Percentiles rank a stretch among this genome's conserved stretches.
Conservation (phyloP, 1,284 basidiomycete genomes). For the Ganoderma multipileum region DNA sequence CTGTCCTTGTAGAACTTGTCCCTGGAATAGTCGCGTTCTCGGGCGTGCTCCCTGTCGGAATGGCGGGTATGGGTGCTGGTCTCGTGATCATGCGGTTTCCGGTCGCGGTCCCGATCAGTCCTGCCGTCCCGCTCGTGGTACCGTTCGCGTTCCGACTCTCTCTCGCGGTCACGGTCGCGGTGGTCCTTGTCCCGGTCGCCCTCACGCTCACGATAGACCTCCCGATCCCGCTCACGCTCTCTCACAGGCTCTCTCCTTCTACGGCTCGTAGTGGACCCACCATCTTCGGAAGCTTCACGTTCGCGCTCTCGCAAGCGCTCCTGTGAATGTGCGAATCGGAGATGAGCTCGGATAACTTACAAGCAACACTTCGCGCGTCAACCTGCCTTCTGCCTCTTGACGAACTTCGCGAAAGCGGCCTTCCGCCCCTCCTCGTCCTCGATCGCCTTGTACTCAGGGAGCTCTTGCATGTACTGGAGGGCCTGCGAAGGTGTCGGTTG, state of each 20-base stretch:
- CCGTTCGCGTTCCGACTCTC: slow-evolving; percentile 50
- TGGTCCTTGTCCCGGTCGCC: slow-evolving; percentile 48
- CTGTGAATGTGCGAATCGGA: slow-evolving; percentile 42
- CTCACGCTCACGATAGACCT: slow-evolving; percentile 50
- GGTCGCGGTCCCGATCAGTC: slow-evolving; percentile 34
- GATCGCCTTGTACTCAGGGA: slow-evolving; percentile 85
- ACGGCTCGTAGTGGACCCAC: slow-evolving; percentile 76
- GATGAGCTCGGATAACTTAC: slow-evolving; percentile 22
- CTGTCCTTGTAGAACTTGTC: slow-evolving; percentile 45
- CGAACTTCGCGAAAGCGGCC: slow-evolving; percentile 84
- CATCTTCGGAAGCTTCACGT: slow-evolving; percentile 75
- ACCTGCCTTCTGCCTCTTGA: slow-evolving; percentile 83
- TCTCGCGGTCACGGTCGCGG: slow-evolving; percentile 39
- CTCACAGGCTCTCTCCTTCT: slow-evolving; percentile 74
- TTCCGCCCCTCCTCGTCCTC: slow-evolving; percentile 84
- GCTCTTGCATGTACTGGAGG: slow-evolving; percentile 76
- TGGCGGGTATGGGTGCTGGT: slow-evolving; percentile 25
- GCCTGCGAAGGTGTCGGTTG: slow-evolving; percentile 49
- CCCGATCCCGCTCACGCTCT: slow-evolving; percentile 56
- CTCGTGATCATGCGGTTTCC: slow-evolving; percentile 39
- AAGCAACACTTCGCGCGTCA: slow-evolving; percentile 10
- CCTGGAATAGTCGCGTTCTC: slow-evolving; percentile 43
- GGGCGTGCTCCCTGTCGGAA: slow-evolving; percentile 36
- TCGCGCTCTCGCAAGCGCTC: slow-evolving; percentile 84
- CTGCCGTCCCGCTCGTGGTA: slow-evolving; percentile 48